Percentiles rank a stretch among this genome's conserved stretches.
Conservation (phyloP, 1,284 basidiomycete genomes). For the Trametes hirsuta region DNA sequence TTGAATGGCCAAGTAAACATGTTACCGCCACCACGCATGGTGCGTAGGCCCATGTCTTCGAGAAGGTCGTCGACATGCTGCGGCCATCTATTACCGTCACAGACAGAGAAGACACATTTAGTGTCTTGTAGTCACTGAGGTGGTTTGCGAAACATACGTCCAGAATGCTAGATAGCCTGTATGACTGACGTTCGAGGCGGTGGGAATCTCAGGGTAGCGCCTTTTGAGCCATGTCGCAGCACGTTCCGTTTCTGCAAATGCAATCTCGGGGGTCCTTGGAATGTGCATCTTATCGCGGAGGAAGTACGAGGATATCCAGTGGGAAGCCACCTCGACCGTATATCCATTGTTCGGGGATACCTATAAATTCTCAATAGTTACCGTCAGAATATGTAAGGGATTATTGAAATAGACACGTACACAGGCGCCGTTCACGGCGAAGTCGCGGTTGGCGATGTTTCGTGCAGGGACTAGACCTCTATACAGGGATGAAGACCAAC, state of each 20-base stretch:
- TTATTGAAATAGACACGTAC: conserved; percentile 35
- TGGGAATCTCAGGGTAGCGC: conserved; percentile 51
- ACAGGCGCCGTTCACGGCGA: conserved; percentile 63
- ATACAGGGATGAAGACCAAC: conserved; percentile 47
- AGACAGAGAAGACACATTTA: not conserved
- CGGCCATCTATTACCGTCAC: conserved; percentile 50
- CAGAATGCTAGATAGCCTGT: conserved; percentile 49
- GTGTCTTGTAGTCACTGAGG: not conserved
- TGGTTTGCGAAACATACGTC: conserved; percentile 37
- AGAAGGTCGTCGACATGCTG: conserved; percentile 58
- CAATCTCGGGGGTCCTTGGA: conserved; percentile 49
- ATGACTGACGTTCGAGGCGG: conserved; percentile 50
- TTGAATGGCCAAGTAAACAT: conserved; percentile 65
- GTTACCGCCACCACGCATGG: conserved; percentile 56
- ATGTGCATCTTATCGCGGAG: conserved; percentile 51
- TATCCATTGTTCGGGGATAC: conserved; percentile 56
- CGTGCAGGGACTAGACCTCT: conserved; percentile 59
- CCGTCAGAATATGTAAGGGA: not conserved
- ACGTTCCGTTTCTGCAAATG: conserved; percentile 42
- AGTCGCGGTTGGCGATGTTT: conserved; percentile 54
- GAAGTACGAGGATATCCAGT: conserved; percentile 70
- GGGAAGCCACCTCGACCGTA: conserved; percentile 53
- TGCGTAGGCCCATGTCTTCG: conserved; percentile 57
- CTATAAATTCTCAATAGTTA: conserved; percentile 29
- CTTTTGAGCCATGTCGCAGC: conserved; percentile 52